Conservation (phyloP, 768 basidiomycete species). For the Auriscalpium vulgare region DNA sequence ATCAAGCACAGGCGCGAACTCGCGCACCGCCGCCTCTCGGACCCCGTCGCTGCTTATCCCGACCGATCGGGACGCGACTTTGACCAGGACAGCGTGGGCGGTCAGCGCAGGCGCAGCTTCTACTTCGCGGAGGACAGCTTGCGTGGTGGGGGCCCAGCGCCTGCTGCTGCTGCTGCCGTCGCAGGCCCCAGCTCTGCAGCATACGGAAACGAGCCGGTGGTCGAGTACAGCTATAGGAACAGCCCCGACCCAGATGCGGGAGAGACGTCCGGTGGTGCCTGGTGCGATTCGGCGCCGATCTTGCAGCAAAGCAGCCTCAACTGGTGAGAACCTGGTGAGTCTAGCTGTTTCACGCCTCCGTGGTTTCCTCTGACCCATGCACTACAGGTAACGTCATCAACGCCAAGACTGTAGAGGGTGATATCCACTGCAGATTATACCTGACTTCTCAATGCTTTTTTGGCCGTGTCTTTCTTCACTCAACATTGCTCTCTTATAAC, state of each 20-base stretch:
- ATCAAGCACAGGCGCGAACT: constrained; percentile 59
- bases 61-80: constrained; percentile 55
- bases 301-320: constrained; percentile 79
- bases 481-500: neutral
- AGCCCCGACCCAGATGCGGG: constrained; percentile 35
- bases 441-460: neutral
- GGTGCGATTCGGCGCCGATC: constrained; percentile 68
- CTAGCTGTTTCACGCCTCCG: neutral
- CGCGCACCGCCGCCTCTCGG: constrained; percentile 66
- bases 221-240: constrained; percentile 27
- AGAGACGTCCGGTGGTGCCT: constrained; percentile 53
- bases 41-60: constrained; percentile 37
- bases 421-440: neutral
- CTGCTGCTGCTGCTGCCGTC: neutral
- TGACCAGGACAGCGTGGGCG: constrained; percentile 70
- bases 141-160: constrained; percentile 22
- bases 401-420: neutral
- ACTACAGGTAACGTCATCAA: neutral
- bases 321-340: constrained; percentile 42
- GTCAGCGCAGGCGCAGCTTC: constrained; percentile 66
- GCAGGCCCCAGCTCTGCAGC: constrained; percentile 35
- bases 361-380: neutral
- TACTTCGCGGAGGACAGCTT: constrained; percentile 85
- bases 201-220: constrained; percentile 17
- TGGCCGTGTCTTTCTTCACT: neutral